A percentile compares a stretch with the other conserved stretches of the same genome.
These are phyloP conservation scores for Poa pratensis DNA, from an alignment of 176 grass and related monocot species.

Conservation along the genomic window DNA sequence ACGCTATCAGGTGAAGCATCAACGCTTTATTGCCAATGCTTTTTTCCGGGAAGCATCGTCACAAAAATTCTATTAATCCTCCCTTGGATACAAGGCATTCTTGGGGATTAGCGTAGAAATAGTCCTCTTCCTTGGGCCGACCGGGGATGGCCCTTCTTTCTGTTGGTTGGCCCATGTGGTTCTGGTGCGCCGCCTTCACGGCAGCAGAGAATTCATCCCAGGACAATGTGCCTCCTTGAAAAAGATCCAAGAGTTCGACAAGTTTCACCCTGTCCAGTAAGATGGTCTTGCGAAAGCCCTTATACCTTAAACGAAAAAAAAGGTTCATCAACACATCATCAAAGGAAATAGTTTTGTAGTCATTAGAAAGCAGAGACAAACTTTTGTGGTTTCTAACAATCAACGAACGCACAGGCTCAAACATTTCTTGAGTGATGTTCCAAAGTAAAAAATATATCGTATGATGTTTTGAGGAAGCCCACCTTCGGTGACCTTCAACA, in stretches of 20 bases:
- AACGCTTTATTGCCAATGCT: neutral
- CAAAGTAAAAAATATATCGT: neutral
- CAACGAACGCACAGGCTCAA: neutral
- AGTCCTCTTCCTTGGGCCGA: constrained; percentile 89
- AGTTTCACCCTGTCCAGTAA: constrained; percentile 77
- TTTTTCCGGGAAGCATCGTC: constrained; percentile 17
- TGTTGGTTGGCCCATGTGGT: constrained; percentile 76
- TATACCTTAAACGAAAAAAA: constrained; percentile 57
- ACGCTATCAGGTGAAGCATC: neutral
- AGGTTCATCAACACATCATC: neutral
- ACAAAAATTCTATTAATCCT: constrained; percentile 38
- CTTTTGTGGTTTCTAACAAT: constrained; percentile 26
- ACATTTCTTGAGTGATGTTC: neutral
- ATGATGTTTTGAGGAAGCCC: constrained; percentile 10
- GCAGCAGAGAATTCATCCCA: constrained; percentile 80
- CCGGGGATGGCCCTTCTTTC: constrained; percentile 61
- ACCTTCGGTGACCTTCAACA: constrained; percentile 97
- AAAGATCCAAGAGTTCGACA: constrained; percentile 80
- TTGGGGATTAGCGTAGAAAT: constrained; percentile 92
- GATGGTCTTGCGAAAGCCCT: constrained; percentile 71
- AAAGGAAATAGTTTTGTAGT: neutral
- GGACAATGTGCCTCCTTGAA: constrained; percentile 63
- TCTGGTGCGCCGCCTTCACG: constrained; percentile 70
- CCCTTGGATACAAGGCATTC: constrained; percentile 58
- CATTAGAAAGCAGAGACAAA: neutral